Conservation (phyloP, 2,329 filamentous ascomycete genomes). For the Chrysoporthe puriensis region DNA sequence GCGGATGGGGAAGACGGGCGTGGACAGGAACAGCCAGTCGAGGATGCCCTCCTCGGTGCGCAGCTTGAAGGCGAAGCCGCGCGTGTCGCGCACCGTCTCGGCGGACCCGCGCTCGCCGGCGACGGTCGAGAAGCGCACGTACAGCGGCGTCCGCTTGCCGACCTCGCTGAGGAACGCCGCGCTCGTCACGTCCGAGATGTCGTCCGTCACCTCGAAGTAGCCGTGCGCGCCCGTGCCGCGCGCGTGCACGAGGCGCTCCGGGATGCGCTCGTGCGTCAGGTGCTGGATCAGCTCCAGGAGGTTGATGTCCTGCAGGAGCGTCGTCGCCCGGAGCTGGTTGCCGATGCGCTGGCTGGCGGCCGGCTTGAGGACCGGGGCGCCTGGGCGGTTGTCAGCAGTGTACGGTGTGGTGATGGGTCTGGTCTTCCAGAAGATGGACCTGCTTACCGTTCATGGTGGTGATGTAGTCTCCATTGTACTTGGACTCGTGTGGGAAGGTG, state of each 20-base stretch:
- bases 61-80: slow-evolving; percentile 65
- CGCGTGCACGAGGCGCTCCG: slow-evolving; percentile 49
- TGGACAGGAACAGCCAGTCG: slow-evolving; percentile 45
- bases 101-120: slow-evolving; percentile 37
- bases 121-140: slow-evolving; percentile 34
- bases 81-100: slow-evolving; percentile 65
- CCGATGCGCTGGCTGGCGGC: slow-evolving; percentile 18
- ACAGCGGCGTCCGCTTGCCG: slow-evolving; percentile 56
- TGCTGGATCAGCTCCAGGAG: slow-evolving; percentile 20
- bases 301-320: slow-evolving; percentile 18
- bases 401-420: neutral
- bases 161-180: slow-evolving; percentile 56
- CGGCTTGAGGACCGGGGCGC: slow-evolving; percentile 15
- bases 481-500: neutral
- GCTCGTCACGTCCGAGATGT: slow-evolving; percentile 58
- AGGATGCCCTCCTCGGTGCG: slow-evolving; percentile 71
- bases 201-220: slow-evolving; percentile 63
- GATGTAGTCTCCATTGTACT: slow-evolving; percentile 5
- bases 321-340: slow-evolving; percentile 11
- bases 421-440: neutral
- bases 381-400: neutral
- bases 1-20: slow-evolving; percentile 50
- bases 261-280: slow-evolving; percentile 14
- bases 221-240: slow-evolving; percentile 55
- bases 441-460: slow-evolving; percentile 16